phyloP scores from a whole-genome alignment of 495 filamentous ascomycete species.

The Penicillium odoratum region DNA sequence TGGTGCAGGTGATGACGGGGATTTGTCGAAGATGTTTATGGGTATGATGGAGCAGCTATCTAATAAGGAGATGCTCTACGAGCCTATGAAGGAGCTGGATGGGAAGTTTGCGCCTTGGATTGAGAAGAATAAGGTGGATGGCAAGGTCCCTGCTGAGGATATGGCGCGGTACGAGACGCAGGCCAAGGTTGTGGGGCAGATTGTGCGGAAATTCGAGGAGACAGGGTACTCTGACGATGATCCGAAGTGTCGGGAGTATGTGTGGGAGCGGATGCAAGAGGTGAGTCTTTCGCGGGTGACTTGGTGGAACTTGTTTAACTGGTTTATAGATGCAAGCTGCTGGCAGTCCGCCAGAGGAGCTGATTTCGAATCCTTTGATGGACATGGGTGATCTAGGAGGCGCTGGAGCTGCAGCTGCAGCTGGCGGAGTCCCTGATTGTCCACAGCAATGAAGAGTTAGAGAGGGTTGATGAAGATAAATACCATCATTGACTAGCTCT shows the following conservation, averaged over 20 bases:
- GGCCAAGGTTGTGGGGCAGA: slow-evolving; percentile 77
- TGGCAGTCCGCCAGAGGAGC: slow-evolving; percentile 83
- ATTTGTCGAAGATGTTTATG: slow-evolving; percentile 88
- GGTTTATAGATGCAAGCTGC: slow-evolving; percentile 83
- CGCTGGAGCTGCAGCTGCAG: slow-evolving; percentile 16
- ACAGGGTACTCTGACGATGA: slow-evolving; percentile 77
- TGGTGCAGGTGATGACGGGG: slow-evolving; percentile 69
- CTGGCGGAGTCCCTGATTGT: slow-evolving; percentile 39
- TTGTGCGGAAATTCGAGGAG: slow-evolving; percentile 85
- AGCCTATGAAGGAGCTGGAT: slow-evolving; percentile 96
- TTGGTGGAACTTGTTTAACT: slow-evolving; percentile 10
- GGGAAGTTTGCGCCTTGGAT: slow-evolving; percentile 91
- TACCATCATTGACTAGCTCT: slow-evolving; percentile 20
- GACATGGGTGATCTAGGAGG: slow-evolving; percentile 30
- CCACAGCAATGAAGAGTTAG: slow-evolving; percentile 34
- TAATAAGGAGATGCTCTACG: slow-evolving; percentile 96
- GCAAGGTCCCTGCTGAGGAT: slow-evolving; percentile 64
- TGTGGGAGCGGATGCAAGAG: slow-evolving; percentile 97
- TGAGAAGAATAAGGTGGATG: slow-evolving; percentile 66
- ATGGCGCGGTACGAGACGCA: slow-evolving; percentile 78
- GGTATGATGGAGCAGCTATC: slow-evolving; percentile 99
- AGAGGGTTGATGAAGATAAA: slow-evolving; percentile 4
- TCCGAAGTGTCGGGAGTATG: slow-evolving; percentile 79
- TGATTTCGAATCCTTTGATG: slow-evolving; percentile 72
- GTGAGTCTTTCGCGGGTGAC: slow-evolving; percentile 48